Percentiles rank a stretch among this genome's conserved stretches.
Evolutionary conservation across 202 grass and related monocot species (phyloP).

Genomic region (Setaria viridis): DNA sequence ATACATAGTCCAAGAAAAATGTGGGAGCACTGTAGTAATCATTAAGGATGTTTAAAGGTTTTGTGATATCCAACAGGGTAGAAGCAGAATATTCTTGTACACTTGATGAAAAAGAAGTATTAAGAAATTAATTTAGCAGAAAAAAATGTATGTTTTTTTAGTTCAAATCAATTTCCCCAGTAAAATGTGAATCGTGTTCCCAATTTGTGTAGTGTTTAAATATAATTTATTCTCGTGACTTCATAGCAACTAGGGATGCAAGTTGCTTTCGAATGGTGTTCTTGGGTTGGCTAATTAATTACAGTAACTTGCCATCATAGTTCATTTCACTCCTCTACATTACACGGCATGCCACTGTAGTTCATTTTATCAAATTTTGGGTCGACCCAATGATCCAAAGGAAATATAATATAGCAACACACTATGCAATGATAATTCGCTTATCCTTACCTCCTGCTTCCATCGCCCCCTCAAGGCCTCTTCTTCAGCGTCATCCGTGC

Average conservation of each 20-base stretch:
- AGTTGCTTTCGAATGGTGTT: too few species aligned
- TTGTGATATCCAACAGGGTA: not conserved
- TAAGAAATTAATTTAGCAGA: not conserved
- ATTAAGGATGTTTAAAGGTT: not conserved
- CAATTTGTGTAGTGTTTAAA: not conserved
- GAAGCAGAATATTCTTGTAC: not conserved
- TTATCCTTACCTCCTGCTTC: conserved; percentile 81
- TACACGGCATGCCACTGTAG: too few species aligned
- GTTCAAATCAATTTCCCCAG: conserved; percentile 10
- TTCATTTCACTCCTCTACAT: too few species aligned
- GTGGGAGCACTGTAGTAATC: not conserved
- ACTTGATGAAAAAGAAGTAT: too few species aligned
- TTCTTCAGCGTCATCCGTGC: conserved; percentile 84
- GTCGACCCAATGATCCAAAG: too few species aligned
- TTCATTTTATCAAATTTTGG: too few species aligned
- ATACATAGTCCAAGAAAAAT: not conserved
- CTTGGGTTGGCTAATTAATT: too few species aligned
- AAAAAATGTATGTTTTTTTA: not conserved
- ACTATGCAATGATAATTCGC: not conserved
- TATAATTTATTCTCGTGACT: not conserved
- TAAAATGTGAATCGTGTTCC: not conserved
- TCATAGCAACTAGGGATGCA: not conserved
- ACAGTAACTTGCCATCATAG: too few species aligned
- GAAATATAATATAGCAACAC: not conserved
- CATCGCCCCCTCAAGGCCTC: conserved; percentile 88